phyloP scores from a whole-genome alignment of 768 basidiomycete species.

The Leccinellum rugosiceps region DNA sequence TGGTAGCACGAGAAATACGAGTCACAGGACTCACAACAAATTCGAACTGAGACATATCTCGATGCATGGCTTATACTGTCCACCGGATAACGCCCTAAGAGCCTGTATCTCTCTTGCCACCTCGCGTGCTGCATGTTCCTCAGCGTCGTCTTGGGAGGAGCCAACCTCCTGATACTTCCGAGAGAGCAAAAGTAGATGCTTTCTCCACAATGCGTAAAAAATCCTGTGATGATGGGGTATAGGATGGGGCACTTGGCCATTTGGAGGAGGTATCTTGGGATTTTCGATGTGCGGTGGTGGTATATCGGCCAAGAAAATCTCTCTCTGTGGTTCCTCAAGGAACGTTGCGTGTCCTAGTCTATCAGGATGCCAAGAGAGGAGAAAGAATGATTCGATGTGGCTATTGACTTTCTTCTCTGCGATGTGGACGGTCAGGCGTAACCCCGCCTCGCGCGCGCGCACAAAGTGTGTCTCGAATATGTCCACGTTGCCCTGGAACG shows the following conservation, averaged over 20 bases:
- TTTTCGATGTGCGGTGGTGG: slow-evolving; percentile 16
- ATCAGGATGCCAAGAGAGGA: slow-evolving; percentile 62
- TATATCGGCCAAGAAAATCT: slow-evolving; percentile 44
- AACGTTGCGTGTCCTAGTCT: slow-evolving; percentile 83
- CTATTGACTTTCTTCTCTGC: slow-evolving; percentile 69
- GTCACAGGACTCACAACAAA: slow-evolving; percentile 50
- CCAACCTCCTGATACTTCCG: slow-evolving; percentile 16
- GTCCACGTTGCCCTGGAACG: slow-evolving; percentile 54
- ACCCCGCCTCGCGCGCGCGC: slow-evolving; percentile 53
- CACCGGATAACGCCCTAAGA: slow-evolving; percentile 10
- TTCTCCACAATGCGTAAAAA: slow-evolving; percentile 23
- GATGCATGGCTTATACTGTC: slow-evolving; percentile 51
- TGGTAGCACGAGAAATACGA: not conserved
- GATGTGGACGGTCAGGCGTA: slow-evolving; percentile 78
- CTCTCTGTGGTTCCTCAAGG: slow-evolving; percentile 53
- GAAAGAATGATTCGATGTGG: slow-evolving; percentile 57
- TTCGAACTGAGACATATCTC: slow-evolving; percentile 85
- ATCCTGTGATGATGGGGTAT: slow-evolving; percentile 22
- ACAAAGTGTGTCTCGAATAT: slow-evolving; percentile 50
- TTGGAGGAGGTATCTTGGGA: slow-evolving; percentile 17
- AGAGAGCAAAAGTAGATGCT: slow-evolving; percentile 21
- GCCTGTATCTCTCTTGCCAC: slow-evolving; percentile 23
- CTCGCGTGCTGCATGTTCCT: slow-evolving; percentile 19
- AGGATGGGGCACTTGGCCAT: slow-evolving; percentile 17
- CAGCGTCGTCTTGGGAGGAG: slow-evolving; percentile 6